Base-by-base conservation (phyloP, 2,329 filamentous ascomycete genomes). In the Alternaria ventricosa region DNA sequence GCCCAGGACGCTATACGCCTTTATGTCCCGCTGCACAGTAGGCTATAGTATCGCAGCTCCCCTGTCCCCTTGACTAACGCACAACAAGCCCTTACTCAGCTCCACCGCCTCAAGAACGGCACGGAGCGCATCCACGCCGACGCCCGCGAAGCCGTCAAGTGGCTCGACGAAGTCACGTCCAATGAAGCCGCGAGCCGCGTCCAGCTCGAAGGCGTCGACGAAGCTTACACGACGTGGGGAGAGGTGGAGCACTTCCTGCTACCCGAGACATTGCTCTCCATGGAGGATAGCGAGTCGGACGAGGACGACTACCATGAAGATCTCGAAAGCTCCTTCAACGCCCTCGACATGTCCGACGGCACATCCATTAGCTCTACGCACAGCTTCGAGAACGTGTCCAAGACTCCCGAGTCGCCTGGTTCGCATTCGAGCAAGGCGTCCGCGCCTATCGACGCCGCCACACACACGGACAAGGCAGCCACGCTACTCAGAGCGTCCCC, bases 121-220 rank as follows among this genome's bases (percentile, higher is more conserved):
- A 79, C 70, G 57, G 81, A 80, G 56, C 80, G 81, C 56, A 75
- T 82, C 70, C 80, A 80, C 53, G 74, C 79, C 58, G 83, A 84
- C 63, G 82, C 83, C 55, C 80, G 79, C 64, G 83, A 85, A 65
- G 83, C 83, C 46, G 77, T 85, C 50, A 78, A 81, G 65, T 86
- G 84, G 84, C 80, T 86, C 51, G 84, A 86, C 69, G 81, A 84
- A 33, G 81, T 83, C 59, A 86, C 84, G n/a, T 83, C 81, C 47
- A 75, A 78, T 58, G 71, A 74, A 30, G 66, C 69, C 8, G 71
- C 71, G 45, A 71, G 73, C 61, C 71, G 73, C 23, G 82, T 85
- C 56, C 78, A 82, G 53, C 75, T 86, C 53, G 83, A 86, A 67
- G 84, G 83, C 51, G 81, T 77, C 45, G 82, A 83, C 43, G 83